Conservation (phyloP, 495 filamentous ascomycete species). For the Cercophora scortea region DNA sequence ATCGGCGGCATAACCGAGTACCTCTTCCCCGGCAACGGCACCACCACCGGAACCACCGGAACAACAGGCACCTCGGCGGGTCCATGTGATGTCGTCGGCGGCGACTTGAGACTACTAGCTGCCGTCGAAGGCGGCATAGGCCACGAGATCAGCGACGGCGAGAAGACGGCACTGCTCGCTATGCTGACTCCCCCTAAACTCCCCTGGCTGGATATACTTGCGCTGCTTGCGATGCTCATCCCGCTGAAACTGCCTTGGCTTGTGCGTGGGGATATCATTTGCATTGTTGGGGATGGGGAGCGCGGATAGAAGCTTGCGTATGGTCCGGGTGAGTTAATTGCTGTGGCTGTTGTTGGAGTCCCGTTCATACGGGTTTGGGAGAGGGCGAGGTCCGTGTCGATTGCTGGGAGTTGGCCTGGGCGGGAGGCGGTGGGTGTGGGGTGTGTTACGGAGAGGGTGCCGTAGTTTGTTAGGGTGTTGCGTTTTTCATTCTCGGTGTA, state of each 20-base stretch:
- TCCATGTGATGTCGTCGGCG: conserved; percentile 7
- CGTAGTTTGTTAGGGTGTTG: conserved; percentile 8
- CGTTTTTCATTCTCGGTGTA: conserved; percentile 13
- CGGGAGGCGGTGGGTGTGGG: conserved; percentile 7
- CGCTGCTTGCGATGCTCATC: conserved; percentile 20
- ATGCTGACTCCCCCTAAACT: conserved; percentile 16
- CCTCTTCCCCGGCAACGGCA: not conserved
- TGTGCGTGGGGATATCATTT: conserved; percentile 2
- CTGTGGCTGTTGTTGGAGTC: not conserved
- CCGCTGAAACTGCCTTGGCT: conserved; percentile 14
- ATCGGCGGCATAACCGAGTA: not conserved
- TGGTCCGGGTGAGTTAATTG: conserved; percentile 11
- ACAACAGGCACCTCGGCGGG: not conserved
- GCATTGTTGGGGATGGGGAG: conserved; percentile 8
- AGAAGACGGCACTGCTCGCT: conserved; percentile 19
- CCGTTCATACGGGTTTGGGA: too few species aligned
- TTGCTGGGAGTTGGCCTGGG: not conserved
- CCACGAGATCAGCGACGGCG: conserved; percentile 18
- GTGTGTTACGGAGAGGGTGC: conserved; percentile 4
- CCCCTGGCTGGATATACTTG: conserved; percentile 13
- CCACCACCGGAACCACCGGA: not conserved
- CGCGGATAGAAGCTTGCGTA: conserved; percentile 6
- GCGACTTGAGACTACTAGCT: conserved; percentile 3
- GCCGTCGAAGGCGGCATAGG: conserved; percentile 16
- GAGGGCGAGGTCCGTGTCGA: not conserved